These are phyloP conservation scores for Lactifluus echinatus DNA, from an alignment of 768 basidiomycete species.

Conservation along the genomic window DNA sequence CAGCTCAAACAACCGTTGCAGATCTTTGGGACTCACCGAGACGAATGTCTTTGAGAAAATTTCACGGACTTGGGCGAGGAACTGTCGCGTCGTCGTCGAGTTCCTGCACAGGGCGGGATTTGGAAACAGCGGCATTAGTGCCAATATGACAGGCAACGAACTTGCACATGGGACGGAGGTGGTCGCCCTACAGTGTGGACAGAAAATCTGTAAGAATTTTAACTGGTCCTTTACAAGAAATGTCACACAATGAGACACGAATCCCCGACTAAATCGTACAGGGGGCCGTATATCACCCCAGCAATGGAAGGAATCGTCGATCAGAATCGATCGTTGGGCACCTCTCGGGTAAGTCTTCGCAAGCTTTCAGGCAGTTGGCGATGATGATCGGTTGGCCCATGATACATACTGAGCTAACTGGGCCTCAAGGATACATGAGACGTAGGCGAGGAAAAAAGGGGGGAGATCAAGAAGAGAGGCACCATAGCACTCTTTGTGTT, in stretches of 20 bases:
- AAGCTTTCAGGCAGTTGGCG: constrained; percentile 7
- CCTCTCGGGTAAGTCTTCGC: constrained; percentile 11
- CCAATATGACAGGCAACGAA: constrained; percentile 11
- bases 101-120: constrained; percentile 4
- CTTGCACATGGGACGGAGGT: constrained; percentile 8
- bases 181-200: constrained; percentile 5
- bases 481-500: constrained; percentile 7
- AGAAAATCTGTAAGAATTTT: constrained; percentile 6
- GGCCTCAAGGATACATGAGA: not conserved
- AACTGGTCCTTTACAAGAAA: constrained; percentile 4
- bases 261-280: not conserved
- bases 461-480: not conserved
- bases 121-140: not conserved
- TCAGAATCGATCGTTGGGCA: constrained; percentile 6
- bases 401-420: constrained; percentile 6
- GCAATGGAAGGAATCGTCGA: constrained; percentile 3
- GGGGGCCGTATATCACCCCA: constrained; percentile 1
- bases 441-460: not conserved
- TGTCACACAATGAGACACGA: not conserved
- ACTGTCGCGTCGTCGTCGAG: not conserved
- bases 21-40: not conserved
- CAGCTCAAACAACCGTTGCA: not conserved
- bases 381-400: constrained; percentile 9
- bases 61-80: constrained; percentile 1
- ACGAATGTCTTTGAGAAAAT: constrained; percentile 2